Base-by-base conservation (phyloP, 495 filamentous ascomycete genomes). In the Talaromyces proteolyticus region DNA sequence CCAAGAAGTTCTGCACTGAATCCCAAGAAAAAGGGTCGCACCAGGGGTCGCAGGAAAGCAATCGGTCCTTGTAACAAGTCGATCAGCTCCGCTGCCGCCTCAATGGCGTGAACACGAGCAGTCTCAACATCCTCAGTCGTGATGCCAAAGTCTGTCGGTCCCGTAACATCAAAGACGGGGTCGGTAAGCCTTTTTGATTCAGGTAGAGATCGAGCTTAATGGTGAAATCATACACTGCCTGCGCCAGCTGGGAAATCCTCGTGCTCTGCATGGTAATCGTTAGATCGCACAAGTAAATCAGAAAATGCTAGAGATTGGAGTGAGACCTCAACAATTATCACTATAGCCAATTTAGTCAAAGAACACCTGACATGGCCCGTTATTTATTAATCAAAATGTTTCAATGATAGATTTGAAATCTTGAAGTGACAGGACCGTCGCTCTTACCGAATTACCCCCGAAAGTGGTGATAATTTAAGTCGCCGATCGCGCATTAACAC, bases 51-150 rank as follows among this genome's bases (percentile, higher is more conserved):
- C 29, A 54, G 24, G 23, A 26, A 49, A 42, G 26, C 16, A 12
- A 41, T 21, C 7, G 55, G 55, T 22, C 55, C 55, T 17, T 38
- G 47, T n/a, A 58, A 53, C 17, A 58, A 42, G 42, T 58, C 48
- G 20, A 45, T 48, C 18, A 58, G 55, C 20, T 58, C 55, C 19
- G 47, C 39, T 14, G 39, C 40, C 11, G 55, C 54, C 12, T 51
- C 55, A 20, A 58, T 21, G 11, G 47, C 47, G 11, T 22, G 26
- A 16, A 20, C 24, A 6, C 55, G 55, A 29, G 55, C 55, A 19
- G 44, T 18, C 21, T 51, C 34, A 16, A 58, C 44, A n/a, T 52
- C 53, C 1, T 37, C 37, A 21, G 20, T 12, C 20, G 37, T 4
- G 6, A 58, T 19, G 1, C 39, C 2, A 12, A 57, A 54, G 24